Percentiles rank a stretch among this genome's conserved stretches.
These are phyloP conservation scores for grape (Vitis vinifera) DNA, from an alignment of 164 flowering plant genomes.

Conservation along the genomic window ASM3070453v1 NC_081815.1:1305501-1306000, in stretches of 20 bases:
- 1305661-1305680: conserved; percentile 48
- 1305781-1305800: conserved; percentile 44
- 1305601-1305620: neutral
- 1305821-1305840: neutral
- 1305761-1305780: conserved; percentile 75
- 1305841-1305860: no score
- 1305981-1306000: no score
- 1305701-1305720: conserved; percentile 89
- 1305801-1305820: conserved; percentile 37
- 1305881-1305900: no score
- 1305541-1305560: conserved; percentile 39
- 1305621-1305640: conserved; percentile 53
- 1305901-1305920: no score
- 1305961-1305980: no score
- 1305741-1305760: conserved; percentile 74
- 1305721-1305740: conserved; percentile 89
- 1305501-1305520: conserved; percentile 89
- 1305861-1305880: no score
- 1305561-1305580: no score
- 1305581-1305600: no score
- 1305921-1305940: no score
- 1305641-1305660: conserved; percentile 43
- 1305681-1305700: conserved; percentile 77
- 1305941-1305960: no score
- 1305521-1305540: conserved; percentile 67